These are phyloP conservation scores for Takakia lepidozioides DNA, from an alignment of 225 moss, liverwort and hornwort species.

Conservation along the genomic window DNA sequence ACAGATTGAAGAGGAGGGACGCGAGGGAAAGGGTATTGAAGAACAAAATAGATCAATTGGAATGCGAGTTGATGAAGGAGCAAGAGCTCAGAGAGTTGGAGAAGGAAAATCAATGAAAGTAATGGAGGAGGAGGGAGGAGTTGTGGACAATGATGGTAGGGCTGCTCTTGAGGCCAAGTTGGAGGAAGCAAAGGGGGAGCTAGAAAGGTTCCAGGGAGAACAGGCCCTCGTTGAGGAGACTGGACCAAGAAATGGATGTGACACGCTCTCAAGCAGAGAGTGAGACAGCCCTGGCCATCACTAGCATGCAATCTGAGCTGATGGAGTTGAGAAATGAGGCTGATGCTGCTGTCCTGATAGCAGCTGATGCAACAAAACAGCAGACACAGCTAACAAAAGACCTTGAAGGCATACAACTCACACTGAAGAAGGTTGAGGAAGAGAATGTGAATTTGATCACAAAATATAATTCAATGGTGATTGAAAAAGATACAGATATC, in stretches of 20 bases:
- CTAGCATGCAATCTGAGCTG: conserved; percentile 73
- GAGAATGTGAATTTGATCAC: conserved; percentile 17
- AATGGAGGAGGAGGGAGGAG: conserved; percentile 24
- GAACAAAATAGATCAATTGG: conserved; percentile 30
- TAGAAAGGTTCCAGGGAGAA: conserved; percentile 41
- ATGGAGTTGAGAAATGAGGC: conserved; percentile 45
- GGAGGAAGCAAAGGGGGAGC: conserved; percentile 47
- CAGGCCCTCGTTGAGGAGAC: conserved; percentile 48
- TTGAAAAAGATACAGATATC: conserved; percentile 44
- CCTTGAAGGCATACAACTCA: conserved; percentile 35
- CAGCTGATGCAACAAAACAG: conserved; percentile 32
- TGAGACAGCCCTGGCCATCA: conserved; percentile 85
- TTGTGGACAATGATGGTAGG: conserved; percentile 30
- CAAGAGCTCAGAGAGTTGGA: conserved; percentile 43
- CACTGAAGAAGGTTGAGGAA: conserved; percentile 15
- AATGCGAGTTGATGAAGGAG: conserved; percentile 28
- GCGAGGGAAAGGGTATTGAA: conserved; percentile 46
- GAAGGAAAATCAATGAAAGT: conserved; percentile 9
- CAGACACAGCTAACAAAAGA: conserved; percentile 36
- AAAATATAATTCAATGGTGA: conserved; percentile 30
- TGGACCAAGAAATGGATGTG: conserved; percentile 65
- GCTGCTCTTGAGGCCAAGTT: conserved; percentile 51
- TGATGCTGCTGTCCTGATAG: conserved; percentile 24
- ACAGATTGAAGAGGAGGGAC: conserved; percentile 49
- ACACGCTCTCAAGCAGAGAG: conserved; percentile 78